Conservation (phyloP, 768 basidiomycete species). For the Naganishia antarctica region DNA sequence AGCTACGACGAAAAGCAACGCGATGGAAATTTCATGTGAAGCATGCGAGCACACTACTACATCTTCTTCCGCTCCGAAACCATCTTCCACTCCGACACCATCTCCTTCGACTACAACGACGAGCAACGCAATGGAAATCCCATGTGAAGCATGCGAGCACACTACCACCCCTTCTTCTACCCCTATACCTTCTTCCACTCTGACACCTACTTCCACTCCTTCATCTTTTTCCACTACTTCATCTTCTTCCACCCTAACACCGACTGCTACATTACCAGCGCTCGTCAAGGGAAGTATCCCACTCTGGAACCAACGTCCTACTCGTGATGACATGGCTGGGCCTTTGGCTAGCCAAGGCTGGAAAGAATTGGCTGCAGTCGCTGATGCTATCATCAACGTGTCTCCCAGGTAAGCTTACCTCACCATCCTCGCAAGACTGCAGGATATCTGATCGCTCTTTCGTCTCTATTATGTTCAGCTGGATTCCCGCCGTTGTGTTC, state of each 20-base stretch:
- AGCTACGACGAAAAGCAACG: too few species aligned
- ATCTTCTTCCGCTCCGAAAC: too few species aligned
- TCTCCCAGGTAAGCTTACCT: neutral
- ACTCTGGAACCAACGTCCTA: neutral
- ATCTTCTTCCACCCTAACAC: neutral
- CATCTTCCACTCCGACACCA: too few species aligned
- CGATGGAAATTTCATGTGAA: too few species aligned
- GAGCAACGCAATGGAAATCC: too few species aligned
- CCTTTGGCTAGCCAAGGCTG: neutral
- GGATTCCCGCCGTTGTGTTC: neutral
- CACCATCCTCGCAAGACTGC: neutral
- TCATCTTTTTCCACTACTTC: neutral
- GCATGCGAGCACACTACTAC: too few species aligned
- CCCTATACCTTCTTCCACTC: neutral
- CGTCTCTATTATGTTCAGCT: neutral
- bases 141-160: too few species aligned
- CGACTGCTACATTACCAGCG: neutral
- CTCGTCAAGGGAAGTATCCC: neutral
- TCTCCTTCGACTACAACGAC: too few species aligned
- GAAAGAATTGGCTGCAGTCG: slow-evolving; percentile 1
- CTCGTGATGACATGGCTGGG: neutral
- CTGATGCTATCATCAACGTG: neutral
- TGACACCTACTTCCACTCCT: neutral
- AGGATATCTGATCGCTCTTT: neutral
- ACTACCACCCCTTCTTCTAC: too few species aligned